A percentile compares a stretch with the other conserved stretches of the same genome.
Conservation (phyloP, 345 rosid species). For the Linum lewisii region DNA sequence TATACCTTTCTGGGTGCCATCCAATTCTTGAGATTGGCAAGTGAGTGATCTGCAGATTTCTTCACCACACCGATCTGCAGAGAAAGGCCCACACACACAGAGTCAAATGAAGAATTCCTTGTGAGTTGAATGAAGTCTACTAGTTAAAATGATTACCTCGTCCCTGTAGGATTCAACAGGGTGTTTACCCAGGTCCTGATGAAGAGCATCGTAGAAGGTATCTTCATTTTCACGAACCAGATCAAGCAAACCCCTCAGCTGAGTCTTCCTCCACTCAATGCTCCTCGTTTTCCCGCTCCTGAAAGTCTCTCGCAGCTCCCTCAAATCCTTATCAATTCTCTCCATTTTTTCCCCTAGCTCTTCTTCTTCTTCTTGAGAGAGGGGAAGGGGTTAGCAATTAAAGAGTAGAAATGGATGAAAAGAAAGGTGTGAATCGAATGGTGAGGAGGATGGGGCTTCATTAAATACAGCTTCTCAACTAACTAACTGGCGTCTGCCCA, state of each 20-base stretch:
- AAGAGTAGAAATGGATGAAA: no score
- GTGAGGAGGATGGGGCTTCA: no score
- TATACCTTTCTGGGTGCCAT: slow-evolving; percentile 57
- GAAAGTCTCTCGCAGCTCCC: slow-evolving; percentile 50
- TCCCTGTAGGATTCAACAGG: slow-evolving; percentile 68
- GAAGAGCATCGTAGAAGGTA: slow-evolving; percentile 34
- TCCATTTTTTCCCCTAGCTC: slow-evolving; percentile 21
- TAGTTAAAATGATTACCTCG: slow-evolving; percentile 28
- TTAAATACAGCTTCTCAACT: no score
- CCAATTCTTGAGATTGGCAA: slow-evolving; percentile 64
- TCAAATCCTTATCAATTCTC: slow-evolving; percentile 23
- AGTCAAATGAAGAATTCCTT: neutral
- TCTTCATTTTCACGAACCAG: slow-evolving; percentile 54
- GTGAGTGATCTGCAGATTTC: slow-evolving; percentile 44
- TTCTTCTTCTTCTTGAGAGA: neutral
- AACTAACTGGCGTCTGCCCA: no score
- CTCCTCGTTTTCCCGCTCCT: slow-evolving; percentile 45
- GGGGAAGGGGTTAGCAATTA: no score
- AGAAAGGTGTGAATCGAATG: no score
- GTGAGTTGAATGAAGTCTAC: neutral
- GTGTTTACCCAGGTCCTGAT: slow-evolving; percentile 76
- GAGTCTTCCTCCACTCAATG: slow-evolving; percentile 66
- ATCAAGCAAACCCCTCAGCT: slow-evolving; percentile 42
- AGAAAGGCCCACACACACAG: no score
- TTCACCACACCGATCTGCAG: slow-evolving; percentile 44